Conservation (phyloP, 352 stramenopile species). For the Pythium sp. region DNA sequence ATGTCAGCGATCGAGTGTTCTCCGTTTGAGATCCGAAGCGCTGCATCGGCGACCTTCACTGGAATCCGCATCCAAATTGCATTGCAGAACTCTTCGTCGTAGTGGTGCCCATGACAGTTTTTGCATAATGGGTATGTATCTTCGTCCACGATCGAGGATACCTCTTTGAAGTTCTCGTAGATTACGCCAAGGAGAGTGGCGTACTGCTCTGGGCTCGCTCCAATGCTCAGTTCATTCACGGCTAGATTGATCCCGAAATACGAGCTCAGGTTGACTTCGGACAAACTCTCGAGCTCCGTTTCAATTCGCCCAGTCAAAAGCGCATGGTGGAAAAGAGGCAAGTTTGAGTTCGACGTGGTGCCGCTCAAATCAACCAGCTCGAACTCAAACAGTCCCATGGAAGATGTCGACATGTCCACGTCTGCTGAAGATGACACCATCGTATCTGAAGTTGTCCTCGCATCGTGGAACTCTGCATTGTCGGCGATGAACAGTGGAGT, state of each 20-base stretch:
- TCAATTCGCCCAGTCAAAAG: slow-evolving; percentile 78
- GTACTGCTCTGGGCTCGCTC: slow-evolving; percentile 61
- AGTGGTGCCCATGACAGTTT: slow-evolving; percentile 66
- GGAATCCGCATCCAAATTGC: slow-evolving; percentile 81
- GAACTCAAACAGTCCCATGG: slow-evolving; percentile 75
- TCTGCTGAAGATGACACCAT: slow-evolving; percentile 28
- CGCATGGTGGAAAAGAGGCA: slow-evolving; percentile 78
- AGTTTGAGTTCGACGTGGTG: slow-evolving; percentile 45
- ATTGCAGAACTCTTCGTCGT: slow-evolving; percentile 52
- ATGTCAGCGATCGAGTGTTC: slow-evolving; percentile 63
- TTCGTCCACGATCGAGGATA: slow-evolving; percentile 70
- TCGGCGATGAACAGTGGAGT: slow-evolving; percentile 76
- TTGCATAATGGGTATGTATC: slow-evolving; percentile 74
- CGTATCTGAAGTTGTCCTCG: slow-evolving; percentile 38
- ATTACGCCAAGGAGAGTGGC: slow-evolving; percentile 72
- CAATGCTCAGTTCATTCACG: slow-evolving; percentile 79
- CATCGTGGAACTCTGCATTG: slow-evolving; percentile 84
- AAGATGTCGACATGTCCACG: slow-evolving; percentile 56
- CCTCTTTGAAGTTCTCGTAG: slow-evolving; percentile 87
- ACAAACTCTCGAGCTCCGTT: slow-evolving; percentile 64
- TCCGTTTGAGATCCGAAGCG: slow-evolving; percentile 61
- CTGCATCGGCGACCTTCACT: slow-evolving; percentile 71
- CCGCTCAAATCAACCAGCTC: slow-evolving; percentile 82
- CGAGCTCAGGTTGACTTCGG: slow-evolving; percentile 55
- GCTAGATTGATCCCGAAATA: slow-evolving; percentile 64